Percentiles rank a stretch among this genome's conserved stretches.
Evolutionary conservation across 208 protist species (phyloP).

Genomic region (Trypanosoma theileri): DNA sequence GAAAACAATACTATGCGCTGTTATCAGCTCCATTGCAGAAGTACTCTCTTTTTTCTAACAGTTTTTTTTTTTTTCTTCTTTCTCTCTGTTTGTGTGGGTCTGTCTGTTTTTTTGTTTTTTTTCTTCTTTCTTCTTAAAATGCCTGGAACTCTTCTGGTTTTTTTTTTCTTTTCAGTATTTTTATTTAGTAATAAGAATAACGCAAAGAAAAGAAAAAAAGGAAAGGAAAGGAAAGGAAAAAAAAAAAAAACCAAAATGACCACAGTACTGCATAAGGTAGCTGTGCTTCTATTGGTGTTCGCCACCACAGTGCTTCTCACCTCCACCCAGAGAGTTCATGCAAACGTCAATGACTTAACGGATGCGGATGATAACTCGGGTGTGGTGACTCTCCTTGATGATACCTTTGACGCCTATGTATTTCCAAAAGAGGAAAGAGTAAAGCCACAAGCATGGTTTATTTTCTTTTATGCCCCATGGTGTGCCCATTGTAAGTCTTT

Average conservation of each 20-base stretch:
- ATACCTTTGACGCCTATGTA: slow-evolving; percentile 68
- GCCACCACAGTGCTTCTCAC: neutral
- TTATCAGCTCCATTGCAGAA: too few species aligned
- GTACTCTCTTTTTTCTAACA: too few species aligned
- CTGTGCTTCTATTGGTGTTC: slow-evolving; percentile 1
- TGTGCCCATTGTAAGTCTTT: slow-evolving; percentile 78
- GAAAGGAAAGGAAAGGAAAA: neutral
- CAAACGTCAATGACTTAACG: neutral
- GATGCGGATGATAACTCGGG: slow-evolving; percentile 19
- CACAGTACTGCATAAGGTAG: neutral
- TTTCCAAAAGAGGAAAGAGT: slow-evolving; percentile 32
- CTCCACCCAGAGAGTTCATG: neutral
- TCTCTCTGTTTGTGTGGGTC: too few species aligned
- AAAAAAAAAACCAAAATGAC: neutral
- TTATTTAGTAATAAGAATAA: slow-evolving; percentile 1
- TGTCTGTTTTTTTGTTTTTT: too few species aligned
- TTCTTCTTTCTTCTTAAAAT: too few species aligned
- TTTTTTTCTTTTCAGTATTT: neutral
- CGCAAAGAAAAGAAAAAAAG: neutral
- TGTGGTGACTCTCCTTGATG: slow-evolving; percentile 38
- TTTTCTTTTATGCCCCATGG: slow-evolving; percentile 84
- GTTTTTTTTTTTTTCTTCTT: too few species aligned
- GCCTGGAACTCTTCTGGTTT: too few species aligned
- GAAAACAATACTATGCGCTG: too few species aligned
- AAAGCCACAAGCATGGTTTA: slow-evolving; percentile 49